phyloP scores from a whole-genome alignment of 1,139 yeast genomes.

The Scheffersomyces cryptocercus region DNA sequence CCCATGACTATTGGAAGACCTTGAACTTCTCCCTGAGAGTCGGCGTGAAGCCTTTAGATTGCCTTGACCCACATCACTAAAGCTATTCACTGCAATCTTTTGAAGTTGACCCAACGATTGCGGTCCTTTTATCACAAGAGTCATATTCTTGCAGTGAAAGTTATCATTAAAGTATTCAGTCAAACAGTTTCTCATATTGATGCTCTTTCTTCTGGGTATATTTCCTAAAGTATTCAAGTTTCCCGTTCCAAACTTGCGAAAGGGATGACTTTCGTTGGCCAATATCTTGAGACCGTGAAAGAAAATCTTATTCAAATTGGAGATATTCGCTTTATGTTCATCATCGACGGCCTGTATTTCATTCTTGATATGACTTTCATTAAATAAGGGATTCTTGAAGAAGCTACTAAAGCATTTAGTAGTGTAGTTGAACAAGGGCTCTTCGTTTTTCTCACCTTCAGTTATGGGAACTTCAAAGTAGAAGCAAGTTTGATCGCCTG shows the following conservation, averaged over 20 bases:
- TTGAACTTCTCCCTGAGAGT: no score
- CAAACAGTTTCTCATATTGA: slow-evolving; percentile 23
- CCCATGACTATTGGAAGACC: no score
- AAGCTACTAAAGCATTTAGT: slow-evolving; percentile 53
- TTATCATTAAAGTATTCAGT: slow-evolving; percentile 26
- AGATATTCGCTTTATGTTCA: slow-evolving; percentile 58
- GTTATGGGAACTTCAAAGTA: slow-evolving; percentile 59
- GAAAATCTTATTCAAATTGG: slow-evolving; percentile 43
- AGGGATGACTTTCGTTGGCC: slow-evolving; percentile 43
- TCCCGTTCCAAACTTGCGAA: slow-evolving; percentile 51
- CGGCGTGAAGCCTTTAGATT: no score
- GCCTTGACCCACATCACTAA: slow-evolving; percentile 25
- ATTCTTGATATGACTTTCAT: slow-evolving; percentile 36
- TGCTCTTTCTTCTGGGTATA: slow-evolving; percentile 11
- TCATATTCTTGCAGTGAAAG: slow-evolving; percentile 45
- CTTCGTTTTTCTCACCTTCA: slow-evolving; percentile 18
- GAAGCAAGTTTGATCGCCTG: slow-evolving; percentile 63
- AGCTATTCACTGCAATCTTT: slow-evolving; percentile 47
- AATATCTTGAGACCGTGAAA: slow-evolving; percentile 60
- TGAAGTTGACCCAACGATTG: slow-evolving; percentile 59
- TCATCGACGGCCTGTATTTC: slow-evolving; percentile 64
- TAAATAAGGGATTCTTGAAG: slow-evolving; percentile 53
- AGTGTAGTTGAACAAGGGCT: slow-evolving; percentile 42
- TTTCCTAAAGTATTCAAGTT: slow-evolving; percentile 30
- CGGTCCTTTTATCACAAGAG: slow-evolving; percentile 61